Conservation (phyloP, 257 asterid genomes). For the Solanum tacnaense region DNA sequence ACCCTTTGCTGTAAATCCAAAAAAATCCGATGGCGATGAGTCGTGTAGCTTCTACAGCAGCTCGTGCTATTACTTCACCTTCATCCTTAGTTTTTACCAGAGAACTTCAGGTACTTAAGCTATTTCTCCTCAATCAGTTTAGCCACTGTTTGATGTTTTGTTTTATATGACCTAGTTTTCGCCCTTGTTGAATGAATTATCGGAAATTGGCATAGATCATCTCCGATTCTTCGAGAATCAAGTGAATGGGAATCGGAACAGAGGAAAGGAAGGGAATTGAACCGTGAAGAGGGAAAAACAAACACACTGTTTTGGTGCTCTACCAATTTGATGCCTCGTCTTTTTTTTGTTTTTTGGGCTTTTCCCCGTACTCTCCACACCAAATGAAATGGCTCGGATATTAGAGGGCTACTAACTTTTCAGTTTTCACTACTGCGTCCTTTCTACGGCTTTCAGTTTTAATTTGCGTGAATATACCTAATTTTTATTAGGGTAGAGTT, state of each 20-base stretch:
- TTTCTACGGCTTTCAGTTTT: background rate
- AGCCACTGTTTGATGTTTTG: background rate
- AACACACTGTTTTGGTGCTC: too few relatives aligned
- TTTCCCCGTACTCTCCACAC: background rate
- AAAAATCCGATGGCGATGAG: conserved; percentile 56
- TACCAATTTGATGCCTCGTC: too few relatives aligned
- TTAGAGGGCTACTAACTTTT: background rate
- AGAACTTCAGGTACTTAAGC: conserved; percentile 41
- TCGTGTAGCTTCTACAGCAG: conserved; percentile 50
- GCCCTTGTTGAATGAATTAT: too few relatives aligned
- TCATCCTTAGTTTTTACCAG: conserved; percentile 33
- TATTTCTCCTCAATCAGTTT: background rate
- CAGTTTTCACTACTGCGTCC: background rate
- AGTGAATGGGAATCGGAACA: too few relatives aligned
- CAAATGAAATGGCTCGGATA: background rate
- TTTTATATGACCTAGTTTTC: too few relatives aligned
- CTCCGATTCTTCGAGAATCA: too few relatives aligned
- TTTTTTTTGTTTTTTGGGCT: too few relatives aligned
- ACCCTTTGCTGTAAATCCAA: background rate
- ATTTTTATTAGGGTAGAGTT: background rate
- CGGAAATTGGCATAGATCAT: too few relatives aligned
- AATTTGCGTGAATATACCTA: background rate
- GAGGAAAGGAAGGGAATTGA: too few relatives aligned
- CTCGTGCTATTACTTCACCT: conserved; percentile 46
- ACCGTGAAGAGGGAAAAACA: too few relatives aligned